Percentiles rank a stretch among this genome's conserved stretches.
Evolutionary conservation across 306 rosid species (phyloP).

Genomic region (Ziziphus jujuba): DNA sequence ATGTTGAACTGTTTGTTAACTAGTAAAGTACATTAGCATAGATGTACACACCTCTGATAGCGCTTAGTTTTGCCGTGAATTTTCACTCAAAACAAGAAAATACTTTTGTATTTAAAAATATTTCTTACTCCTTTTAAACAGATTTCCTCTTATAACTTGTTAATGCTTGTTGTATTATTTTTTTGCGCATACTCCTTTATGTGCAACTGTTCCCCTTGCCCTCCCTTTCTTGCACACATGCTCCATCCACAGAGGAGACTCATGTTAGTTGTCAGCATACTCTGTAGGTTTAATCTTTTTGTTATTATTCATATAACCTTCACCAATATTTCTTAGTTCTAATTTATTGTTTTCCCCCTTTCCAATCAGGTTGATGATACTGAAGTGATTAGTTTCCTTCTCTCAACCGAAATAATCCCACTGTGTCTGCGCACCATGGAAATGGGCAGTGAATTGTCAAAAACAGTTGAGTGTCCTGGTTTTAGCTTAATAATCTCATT

Average conservation of each 20-base stretch:
- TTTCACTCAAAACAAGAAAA: too few relatives aligned
- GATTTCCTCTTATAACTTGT: too few relatives aligned
- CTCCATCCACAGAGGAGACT: constrained; percentile 5
- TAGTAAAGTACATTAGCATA: too few relatives aligned
- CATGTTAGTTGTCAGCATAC: neutral
- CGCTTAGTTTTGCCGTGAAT: too few relatives aligned
- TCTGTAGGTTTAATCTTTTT: neutral
- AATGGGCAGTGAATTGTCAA: constrained; percentile 77
- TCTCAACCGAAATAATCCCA: constrained; percentile 75
- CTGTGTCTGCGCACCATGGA: constrained; percentile 85
- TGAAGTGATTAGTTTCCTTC: constrained; percentile 73
- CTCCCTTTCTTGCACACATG: neutral
- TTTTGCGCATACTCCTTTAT: too few relatives aligned
- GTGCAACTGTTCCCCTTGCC: too few relatives aligned
- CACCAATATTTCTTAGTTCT: neutral
- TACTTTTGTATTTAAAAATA: too few relatives aligned
- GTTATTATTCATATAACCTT: neutral
- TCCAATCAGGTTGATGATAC: constrained; percentile 66
- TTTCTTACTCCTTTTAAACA: too few relatives aligned
- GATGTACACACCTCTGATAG: too few relatives aligned
- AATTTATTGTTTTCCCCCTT: constrained; percentile 9
- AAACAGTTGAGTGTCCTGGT: constrained; percentile 71
- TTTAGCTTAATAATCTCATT: constrained; percentile 9
- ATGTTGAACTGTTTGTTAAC: too few relatives aligned
- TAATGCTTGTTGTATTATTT: too few relatives aligned